Conservation (phyloP, 176 grass and related monocot genomes). For the Cymbopogon citratus region DNA sequence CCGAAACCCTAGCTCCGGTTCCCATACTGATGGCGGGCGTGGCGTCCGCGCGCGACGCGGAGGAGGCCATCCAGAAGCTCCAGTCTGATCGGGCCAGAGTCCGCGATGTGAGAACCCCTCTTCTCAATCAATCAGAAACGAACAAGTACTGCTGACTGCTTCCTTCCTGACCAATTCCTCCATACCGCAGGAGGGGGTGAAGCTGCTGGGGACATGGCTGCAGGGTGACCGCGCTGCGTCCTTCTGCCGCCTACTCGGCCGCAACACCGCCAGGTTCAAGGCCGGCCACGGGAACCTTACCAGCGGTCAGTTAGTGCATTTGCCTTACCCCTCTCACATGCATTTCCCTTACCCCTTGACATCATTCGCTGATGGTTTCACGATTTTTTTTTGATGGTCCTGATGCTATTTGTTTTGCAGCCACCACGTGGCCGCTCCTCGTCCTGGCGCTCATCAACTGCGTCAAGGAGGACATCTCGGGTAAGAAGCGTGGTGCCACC, state of each 20-base stretch:
- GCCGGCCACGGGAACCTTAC: slow-evolving; percentile 38
- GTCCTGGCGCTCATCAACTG: slow-evolving; percentile 44
- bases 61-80: slow-evolving; percentile 70
- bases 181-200: slow-evolving; percentile 62
- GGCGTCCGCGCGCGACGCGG: slow-evolving; percentile 56
- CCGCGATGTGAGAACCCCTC: slow-evolving; percentile 52
- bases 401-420: slow-evolving; percentile 46
- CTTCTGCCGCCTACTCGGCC: slow-evolving; percentile 64
- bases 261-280: slow-evolving; percentile 46
- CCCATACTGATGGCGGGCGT: slow-evolving; percentile 13
- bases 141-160: neutral
- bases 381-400: neutral
- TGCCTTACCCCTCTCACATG: neutral
- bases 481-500: slow-evolving; percentile 53
- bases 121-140: neutral
- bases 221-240: slow-evolving; percentile 47
- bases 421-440: slow-evolving; percentile 66
- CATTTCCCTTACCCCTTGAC: neutral
- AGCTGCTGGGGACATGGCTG: slow-evolving; percentile 65
- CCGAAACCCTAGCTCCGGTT: slow-evolving; percentile 22
- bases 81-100: slow-evolving; percentile 62
- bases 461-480: slow-evolving; percentile 42
- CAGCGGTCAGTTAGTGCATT: slow-evolving; percentile 31
- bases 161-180: neutral
- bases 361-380: neutral